These are phyloP conservation scores for Abrus pulchellus DNA, from an alignment of 306 rosid genomes.

Conservation along the genomic window DNA sequence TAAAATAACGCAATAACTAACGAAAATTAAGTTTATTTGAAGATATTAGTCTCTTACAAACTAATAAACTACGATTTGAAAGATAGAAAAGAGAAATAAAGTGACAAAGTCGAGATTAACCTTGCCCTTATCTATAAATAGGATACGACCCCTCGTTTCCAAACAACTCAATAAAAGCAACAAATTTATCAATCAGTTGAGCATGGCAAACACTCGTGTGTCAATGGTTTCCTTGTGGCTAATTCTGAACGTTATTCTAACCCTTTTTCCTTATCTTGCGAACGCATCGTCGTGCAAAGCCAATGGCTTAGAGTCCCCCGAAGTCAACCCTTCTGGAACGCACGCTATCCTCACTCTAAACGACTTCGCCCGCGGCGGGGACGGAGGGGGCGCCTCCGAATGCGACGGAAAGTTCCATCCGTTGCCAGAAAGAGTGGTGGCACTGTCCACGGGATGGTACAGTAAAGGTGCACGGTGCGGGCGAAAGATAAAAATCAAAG, in stretches of 20 bases:
- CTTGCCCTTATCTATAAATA: not conserved
- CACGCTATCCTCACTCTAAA: not conserved
- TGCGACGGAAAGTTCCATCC: constrained; percentile 28
- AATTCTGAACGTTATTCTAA: not conserved
- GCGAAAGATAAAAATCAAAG: not conserved
- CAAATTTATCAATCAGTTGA: not conserved
- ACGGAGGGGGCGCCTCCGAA: constrained; percentile 10
- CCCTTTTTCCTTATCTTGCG: not conserved
- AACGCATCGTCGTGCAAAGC: not conserved
- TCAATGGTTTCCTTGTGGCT: not conserved
- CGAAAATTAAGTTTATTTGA: too few relatives aligned
- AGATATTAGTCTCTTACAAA: too few relatives aligned
- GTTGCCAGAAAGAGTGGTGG: constrained; percentile 9
- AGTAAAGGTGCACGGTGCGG: not conserved
- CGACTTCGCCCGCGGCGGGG: constrained; percentile 13
- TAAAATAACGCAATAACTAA: too few relatives aligned
- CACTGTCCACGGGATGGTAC: constrained; percentile 5
- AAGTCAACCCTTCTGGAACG: not conserved
- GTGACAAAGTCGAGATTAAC: not conserved
- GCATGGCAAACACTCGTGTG: not conserved
- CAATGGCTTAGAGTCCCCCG: not conserved
- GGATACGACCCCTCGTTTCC: not conserved
- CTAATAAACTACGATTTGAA: too few relatives aligned
- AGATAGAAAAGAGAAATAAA: too few relatives aligned
- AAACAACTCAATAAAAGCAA: not conserved